These are phyloP conservation scores for Cryoendolithus antarcticus DNA, from an alignment of 2,329 filamentous ascomycete species.

Conservation along the genomic window DNA sequence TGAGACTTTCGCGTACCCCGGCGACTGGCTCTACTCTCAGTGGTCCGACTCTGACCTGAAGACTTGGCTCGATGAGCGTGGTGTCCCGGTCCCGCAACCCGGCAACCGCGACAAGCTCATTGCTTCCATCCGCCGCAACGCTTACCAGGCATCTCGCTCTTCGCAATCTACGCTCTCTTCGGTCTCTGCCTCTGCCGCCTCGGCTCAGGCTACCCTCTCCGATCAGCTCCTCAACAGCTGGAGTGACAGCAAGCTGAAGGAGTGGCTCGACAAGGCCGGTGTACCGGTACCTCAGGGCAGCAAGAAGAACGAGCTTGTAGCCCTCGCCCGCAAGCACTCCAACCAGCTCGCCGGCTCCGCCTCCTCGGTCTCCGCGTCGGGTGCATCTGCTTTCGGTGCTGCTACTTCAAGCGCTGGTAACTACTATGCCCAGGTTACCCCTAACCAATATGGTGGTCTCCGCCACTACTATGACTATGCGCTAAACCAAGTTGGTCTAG, in stretches of 20 bases:
- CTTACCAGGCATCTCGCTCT: constrained; percentile 39
- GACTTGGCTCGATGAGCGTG: constrained; percentile 80
- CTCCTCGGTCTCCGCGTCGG: constrained; percentile 43
- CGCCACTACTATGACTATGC: constrained; percentile 29
- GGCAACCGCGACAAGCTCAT: constrained; percentile 76
- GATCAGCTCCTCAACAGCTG: constrained; percentile 81
- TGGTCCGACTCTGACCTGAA: constrained; percentile 94
- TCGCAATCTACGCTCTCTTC: constrained; percentile 50
- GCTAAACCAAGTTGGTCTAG: constrained; percentile 34
- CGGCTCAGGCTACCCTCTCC: constrained; percentile 61
- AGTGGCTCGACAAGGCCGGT: constrained; percentile 82
- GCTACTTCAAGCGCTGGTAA: constrained; percentile 51
- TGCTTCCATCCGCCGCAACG: constrained; percentile 80
- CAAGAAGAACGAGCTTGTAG: constrained; percentile 77
- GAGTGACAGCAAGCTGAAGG: constrained; percentile 82
- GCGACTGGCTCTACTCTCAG: constrained; percentile 81
- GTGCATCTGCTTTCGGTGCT: constrained; percentile 30
- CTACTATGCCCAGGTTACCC: constrained; percentile 62
- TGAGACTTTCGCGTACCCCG: constrained; percentile 75
- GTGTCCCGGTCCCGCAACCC: constrained; percentile 75
- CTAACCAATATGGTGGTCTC: constrained; percentile 37
- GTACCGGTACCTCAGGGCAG: constrained; percentile 86
- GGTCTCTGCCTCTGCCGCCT: constrained; percentile 42
- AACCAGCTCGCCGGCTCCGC: constrained; percentile 49
- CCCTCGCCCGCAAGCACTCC: constrained; percentile 78